Base-by-base conservation (phyloP, 129 eudicot species). In the Escallonia herrerae region DNA sequence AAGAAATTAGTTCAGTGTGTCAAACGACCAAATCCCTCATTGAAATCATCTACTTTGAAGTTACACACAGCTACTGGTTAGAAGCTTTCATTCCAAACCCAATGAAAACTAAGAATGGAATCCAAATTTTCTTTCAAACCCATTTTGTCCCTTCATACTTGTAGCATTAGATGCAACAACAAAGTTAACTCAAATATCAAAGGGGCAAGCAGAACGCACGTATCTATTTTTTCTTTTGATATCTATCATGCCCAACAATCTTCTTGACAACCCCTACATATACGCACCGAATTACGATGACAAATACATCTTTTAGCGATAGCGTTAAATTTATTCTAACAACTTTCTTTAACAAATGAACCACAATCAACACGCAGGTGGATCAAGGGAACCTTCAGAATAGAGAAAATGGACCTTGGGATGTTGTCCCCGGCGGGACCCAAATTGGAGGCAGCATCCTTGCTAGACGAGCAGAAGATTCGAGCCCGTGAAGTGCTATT, bases 381-480 rank as follows among this genome's bases (percentile, higher is more conserved):
- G 12, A 15, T 47, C 37, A 53, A 13, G 12, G 15, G 57, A 53
- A 15, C n/a, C 5, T 40, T 33, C 11, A 43, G 15, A 72, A 65
- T 4, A 58, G 37, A 7, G 14, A 49, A 8, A 48, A 15, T 58
- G 12, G 50, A 82, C 93, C 93, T 86, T 5, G 88, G 74, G 50
- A 66, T 33, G 70, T 68, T 72, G 50, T 80, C 95, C 7, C 72
- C 82, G 8, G 81, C 66, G 48, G 80, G 51, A 15, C 56, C 52
- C 11, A 86, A 49, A 68, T 54, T 62, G 44, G 74, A 52, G 45
- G 76, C 33, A 22, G 1, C 73, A 73, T 75, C 95, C 22, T 72
- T 76, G 5, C 78, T 50, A 63, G 89, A 66, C 43, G 78, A 78
- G 73, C 74, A 63, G 8, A 62, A 12, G 43, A 70, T 5, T 41